phyloP scores from a whole-genome alignment of 2,329 filamentous ascomycete species.

The Beauveria medogensis region DNA sequence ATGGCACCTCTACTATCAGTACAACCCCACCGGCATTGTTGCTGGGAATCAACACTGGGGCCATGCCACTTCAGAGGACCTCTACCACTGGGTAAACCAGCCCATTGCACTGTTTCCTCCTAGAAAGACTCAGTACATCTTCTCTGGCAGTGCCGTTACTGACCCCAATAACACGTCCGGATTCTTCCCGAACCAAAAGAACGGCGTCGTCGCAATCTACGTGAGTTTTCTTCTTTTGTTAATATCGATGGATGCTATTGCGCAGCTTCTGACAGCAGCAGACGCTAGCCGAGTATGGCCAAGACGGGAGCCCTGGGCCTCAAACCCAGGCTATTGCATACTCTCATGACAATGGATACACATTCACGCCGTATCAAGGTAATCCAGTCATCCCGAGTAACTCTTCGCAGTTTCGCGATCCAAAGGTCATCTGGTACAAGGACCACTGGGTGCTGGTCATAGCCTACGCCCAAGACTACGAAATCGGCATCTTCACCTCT shows the following conservation, averaged over 20 bases:
- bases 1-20: conserved; percentile 61
- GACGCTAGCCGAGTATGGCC: conserved; percentile 17
- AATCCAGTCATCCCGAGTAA: conserved; percentile 54
- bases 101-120: conserved; percentile 50
- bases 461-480: conserved; percentile 42
- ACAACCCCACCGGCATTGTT: conserved; percentile 31
- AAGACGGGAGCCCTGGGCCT: conserved; percentile 10
- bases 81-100: conserved; percentile 59
- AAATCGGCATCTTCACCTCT: conserved; percentile 54
- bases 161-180: conserved; percentile 58
- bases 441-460: conserved; percentile 51
- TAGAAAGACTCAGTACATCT: conserved; percentile 36
- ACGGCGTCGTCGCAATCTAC: conserved; percentile 49
- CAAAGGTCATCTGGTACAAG: conserved; percentile 54
- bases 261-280: conserved; percentile 16
- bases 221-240: conserved; percentile 16
- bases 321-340: conserved; percentile 55
- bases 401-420: conserved; percentile 54
- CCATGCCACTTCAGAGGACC: conserved; percentile 53
- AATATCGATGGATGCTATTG: conserved; percentile 22
- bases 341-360: conserved; percentile 53
- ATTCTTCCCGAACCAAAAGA: conserved; percentile 52
- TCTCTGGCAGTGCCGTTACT: conserved; percentile 48
- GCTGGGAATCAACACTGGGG: conserved; percentile 60
- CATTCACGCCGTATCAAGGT: conserved; percentile 47